Percentiles rank a stretch among this genome's conserved stretches.
Conservation (phyloP, 129 eudicot genomes). For the Deinandra increscens region DNA sequence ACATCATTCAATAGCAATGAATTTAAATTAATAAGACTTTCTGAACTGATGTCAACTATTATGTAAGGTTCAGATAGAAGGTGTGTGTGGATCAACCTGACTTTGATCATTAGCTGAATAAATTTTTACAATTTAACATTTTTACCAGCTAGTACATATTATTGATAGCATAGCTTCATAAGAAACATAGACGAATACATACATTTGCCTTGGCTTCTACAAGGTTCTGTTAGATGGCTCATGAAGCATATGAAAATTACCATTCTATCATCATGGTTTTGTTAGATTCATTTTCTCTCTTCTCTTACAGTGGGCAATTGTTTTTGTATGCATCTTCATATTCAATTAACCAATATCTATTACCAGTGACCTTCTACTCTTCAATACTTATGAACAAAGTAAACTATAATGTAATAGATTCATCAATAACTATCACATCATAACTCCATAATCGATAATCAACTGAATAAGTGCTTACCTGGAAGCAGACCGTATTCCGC, state of each 20-base stretch:
- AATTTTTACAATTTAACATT: too few relatives aligned
- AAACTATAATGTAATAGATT: background rate
- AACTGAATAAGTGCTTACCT: slow-evolving; percentile 9
- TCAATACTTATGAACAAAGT: background rate
- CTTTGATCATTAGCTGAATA: too few relatives aligned
- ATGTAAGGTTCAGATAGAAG: too few relatives aligned
- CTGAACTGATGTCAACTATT: too few relatives aligned
- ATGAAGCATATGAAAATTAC: background rate
- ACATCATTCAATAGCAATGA: too few relatives aligned
- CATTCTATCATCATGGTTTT: background rate
- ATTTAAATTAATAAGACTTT: too few relatives aligned
- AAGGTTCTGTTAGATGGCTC: background rate
- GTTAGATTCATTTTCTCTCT: background rate
- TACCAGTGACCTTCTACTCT: background rate
- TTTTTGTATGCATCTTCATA: background rate
- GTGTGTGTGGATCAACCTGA: too few relatives aligned
- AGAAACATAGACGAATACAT: too few relatives aligned
- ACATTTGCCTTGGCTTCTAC: too few relatives aligned
- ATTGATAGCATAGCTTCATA: too few relatives aligned
- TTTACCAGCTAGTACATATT: too few relatives aligned
- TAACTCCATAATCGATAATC: background rate
- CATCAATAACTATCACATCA: background rate
- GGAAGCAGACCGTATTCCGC: background rate
- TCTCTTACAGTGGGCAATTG: background rate
- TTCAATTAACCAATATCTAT: background rate